Conservation (phyloP, 2,329 filamentous ascomycete species). For the Colletotrichum chlorophyti region DNA sequence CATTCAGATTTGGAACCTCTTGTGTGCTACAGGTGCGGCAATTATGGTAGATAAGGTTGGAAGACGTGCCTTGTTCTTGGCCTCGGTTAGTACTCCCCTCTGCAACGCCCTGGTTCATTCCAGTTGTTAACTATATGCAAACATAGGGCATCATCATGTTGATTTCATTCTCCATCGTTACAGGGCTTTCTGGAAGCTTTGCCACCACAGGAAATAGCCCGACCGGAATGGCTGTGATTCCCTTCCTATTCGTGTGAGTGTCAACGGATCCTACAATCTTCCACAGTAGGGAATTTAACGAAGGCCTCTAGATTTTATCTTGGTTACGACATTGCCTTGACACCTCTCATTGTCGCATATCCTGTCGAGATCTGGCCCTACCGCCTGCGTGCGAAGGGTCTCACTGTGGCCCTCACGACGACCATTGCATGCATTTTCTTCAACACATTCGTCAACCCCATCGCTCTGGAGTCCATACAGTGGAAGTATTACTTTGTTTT, state of each 20-base stretch:
- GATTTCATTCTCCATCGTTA: conserved; percentile 16
- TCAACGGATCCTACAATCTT: background rate
- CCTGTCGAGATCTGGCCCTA: conserved; percentile 37
- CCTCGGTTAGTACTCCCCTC: background rate
- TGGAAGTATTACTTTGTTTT: conserved; percentile 53
- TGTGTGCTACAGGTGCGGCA: conserved; percentile 8
- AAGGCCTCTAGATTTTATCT: conserved; percentile 36
- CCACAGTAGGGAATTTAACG: background rate
- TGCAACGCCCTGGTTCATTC: conserved; percentile 39
- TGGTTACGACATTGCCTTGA: conserved; percentile 45
- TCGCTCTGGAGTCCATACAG: conserved; percentile 44
- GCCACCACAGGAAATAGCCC: conserved; percentile 29
- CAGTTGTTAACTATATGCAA: background rate
- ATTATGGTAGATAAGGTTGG: conserved; percentile 12
- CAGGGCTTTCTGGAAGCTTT: conserved; percentile 24
- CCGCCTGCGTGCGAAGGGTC: conserved; percentile 26
- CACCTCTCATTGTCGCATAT: conserved; percentile 40
- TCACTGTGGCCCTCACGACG: background rate
- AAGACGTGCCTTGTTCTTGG: background rate
- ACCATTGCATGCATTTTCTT: conserved; percentile 42
- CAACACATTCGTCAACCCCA: conserved; percentile 52
- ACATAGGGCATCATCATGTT: conserved; percentile 14
- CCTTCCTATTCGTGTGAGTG: conserved; percentile 42
- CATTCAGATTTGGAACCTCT: conserved; percentile 22
- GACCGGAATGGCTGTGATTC: conserved; percentile 38